phyloP scores from a whole-genome alignment of 169 alveolate species.

The Cryptosporidium felis region DNA sequence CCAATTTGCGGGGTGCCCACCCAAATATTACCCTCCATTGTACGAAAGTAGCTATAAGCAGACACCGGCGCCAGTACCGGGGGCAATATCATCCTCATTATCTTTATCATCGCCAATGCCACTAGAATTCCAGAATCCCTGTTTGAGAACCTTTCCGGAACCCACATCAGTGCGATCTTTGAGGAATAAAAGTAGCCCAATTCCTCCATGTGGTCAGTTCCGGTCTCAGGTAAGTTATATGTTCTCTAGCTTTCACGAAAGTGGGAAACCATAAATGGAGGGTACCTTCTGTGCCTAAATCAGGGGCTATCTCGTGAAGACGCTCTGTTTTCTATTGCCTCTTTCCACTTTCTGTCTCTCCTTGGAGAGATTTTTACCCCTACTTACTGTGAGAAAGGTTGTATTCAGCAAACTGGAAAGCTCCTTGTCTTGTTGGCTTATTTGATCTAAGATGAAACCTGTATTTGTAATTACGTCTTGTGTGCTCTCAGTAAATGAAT shows the following conservation, averaged over 20 bases:
- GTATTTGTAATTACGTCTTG: constrained; percentile 27
- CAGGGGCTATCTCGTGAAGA: background rate
- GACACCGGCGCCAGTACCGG: background rate
- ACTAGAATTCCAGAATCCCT: background rate
- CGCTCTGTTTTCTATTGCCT: background rate
- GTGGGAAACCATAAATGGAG: background rate
- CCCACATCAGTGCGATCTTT: background rate
- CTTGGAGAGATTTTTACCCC: background rate
- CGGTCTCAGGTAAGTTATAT: background rate
- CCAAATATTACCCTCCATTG: constrained; percentile 54
- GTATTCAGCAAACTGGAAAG: constrained; percentile 14
- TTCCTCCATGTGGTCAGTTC: background rate
- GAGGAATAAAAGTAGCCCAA: constrained; percentile 10
- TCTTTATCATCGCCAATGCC: background rate
- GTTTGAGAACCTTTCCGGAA: background rate
- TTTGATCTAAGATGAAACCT: constrained; percentile 43
- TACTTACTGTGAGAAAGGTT: constrained; percentile 11
- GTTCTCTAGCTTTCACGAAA: background rate
- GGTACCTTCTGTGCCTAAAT: background rate
- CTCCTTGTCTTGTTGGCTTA: constrained; percentile 58
- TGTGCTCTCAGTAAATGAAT: background rate
- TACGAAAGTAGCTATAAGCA: no score
- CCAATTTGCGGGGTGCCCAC: background rate
- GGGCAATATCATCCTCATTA: background rate
- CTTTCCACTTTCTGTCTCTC: background rate